Evolutionary conservation across 805 yeast species (phyloP).

Genomic region (Candida khao-thaluensis): DNA sequence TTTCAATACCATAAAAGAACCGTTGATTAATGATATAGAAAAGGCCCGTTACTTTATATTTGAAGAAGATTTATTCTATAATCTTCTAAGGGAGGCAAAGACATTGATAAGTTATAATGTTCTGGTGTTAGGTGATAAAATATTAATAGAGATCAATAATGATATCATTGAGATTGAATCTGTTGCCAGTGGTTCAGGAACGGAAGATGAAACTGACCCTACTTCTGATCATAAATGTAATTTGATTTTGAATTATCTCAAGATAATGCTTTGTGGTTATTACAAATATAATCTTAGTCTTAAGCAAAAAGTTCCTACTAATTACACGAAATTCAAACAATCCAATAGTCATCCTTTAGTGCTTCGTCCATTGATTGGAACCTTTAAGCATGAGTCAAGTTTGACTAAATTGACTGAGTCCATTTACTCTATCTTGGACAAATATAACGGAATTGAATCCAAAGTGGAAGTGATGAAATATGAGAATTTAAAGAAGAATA

Average conservation of each 20-base stretch:
- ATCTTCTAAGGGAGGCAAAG: slow-evolving; percentile 73
- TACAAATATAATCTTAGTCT: slow-evolving; percentile 47
- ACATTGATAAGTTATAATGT: slow-evolving; percentile 68
- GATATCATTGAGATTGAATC: slow-evolving; percentile 71
- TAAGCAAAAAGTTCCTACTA: slow-evolving; percentile 48
- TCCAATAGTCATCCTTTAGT: slow-evolving; percentile 45
- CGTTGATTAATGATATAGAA: slow-evolving; percentile 52
- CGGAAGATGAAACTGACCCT: slow-evolving; percentile 38
- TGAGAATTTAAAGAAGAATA: slow-evolving; percentile 21
- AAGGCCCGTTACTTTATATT: slow-evolving; percentile 73
- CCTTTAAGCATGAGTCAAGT: slow-evolving; percentile 52
- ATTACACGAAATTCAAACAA: slow-evolving; percentile 45
- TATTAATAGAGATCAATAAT: slow-evolving; percentile 63
- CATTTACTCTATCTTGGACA: slow-evolving; percentile 22
- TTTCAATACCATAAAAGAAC: slow-evolving; percentile 10
- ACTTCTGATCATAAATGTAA: slow-evolving; percentile 47
- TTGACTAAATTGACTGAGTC: slow-evolving; percentile 29
- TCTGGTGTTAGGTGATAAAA: slow-evolving; percentile 58
- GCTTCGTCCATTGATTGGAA: slow-evolving; percentile 57
- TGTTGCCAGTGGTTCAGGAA: slow-evolving; percentile 43
- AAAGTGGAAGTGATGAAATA: slow-evolving; percentile 20
- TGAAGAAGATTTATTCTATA: slow-evolving; percentile 86
- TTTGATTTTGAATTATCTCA: slow-evolving; percentile 50
- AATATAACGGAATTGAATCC: slow-evolving; percentile 13
- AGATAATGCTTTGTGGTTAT: slow-evolving; percentile 60